A percentile compares a stretch with the other conserved stretches of the same genome.
phyloP scores from a whole-genome alignment of 2,329 filamentous ascomycete species.

The Coleophoma crateriformis region DNA sequence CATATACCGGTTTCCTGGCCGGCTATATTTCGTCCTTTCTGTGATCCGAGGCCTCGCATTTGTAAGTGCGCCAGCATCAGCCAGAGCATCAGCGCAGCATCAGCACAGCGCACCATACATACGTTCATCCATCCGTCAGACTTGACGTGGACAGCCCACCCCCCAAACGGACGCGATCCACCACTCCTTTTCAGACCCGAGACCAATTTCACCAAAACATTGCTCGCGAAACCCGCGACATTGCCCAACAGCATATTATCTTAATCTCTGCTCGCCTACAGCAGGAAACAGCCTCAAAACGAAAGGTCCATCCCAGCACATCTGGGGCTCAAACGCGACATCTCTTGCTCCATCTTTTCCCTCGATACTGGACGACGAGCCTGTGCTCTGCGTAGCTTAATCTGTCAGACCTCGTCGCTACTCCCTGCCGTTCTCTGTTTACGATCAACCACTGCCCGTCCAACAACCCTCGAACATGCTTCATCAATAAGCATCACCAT shows the following conservation, averaged over 20 bases:
- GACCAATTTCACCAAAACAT: background rate
- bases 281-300: background rate
- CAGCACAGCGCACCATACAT: no score
- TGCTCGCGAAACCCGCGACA: background rate
- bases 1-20: no score
- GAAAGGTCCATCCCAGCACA: background rate
- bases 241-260: background rate
- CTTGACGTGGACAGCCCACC: no score
- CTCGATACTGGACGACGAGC: background rate
- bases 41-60: no score
- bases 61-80: no score
- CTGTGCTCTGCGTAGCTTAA: background rate
- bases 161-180: no score
- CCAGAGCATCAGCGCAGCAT: no score
- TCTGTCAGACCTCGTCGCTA: no score
- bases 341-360: background rate
- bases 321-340: background rate
- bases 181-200: background rate
- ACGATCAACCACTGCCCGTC: no score
- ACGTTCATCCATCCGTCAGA: no score
- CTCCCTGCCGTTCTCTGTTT: no score
- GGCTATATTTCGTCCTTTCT: no score
- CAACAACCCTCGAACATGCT: background rate
- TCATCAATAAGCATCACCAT: constrained; percentile 17
- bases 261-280: background rate